Base-by-base conservation (phyloP, 768 basidiomycete genomes). In the Ephemerocybe angulata region DNA sequence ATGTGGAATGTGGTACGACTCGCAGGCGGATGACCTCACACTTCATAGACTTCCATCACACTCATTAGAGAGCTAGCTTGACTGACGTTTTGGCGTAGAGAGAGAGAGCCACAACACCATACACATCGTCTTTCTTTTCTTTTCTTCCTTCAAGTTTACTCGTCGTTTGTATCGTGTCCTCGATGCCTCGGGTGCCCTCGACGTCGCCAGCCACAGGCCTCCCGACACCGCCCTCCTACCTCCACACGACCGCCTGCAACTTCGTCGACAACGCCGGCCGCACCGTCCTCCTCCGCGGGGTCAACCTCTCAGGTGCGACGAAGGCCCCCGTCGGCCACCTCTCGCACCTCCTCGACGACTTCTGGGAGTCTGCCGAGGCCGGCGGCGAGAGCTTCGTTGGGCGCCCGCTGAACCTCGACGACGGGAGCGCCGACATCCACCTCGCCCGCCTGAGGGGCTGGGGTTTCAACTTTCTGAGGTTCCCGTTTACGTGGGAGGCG, bases 401-500 rank as follows among this genome's bases (percentile, higher is more conserved):
- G 0, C 74, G 87, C 40, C 94, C 95, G 0, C 73, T 99, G 3
- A 84, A 88, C 58, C 72, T 97, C 42, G 91, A 95, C 27, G 90
- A 94, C 62, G 87, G 87, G 17, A 84, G 83, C 7, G 91, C 90
- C 4, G 87, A 98, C 71, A 78, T 87, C 15, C 95, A 98, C 62
- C 76, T 99, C 0, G 78, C 84, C 3, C 77, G 97, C n/a, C 72
- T 99, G 27, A 78, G 80, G 57, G 88, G 88, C 0, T 99, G 95
- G 96, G 97, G 97, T 0, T 98, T 93, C 72, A 97, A 93, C 63
- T 75, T 88, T 65, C 71, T 98, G 17, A 75, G 92, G 72, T 85
- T 86, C 70, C 80, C 90, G 8, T 79, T 98, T n/a, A 86, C 90
- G 1, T 99, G 97, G 97, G 97, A 99, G 66, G 80, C 91, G 0